Base-by-base conservation (phyloP, 768 basidiomycete genomes). In the Neoboletus magnificus region DNA sequence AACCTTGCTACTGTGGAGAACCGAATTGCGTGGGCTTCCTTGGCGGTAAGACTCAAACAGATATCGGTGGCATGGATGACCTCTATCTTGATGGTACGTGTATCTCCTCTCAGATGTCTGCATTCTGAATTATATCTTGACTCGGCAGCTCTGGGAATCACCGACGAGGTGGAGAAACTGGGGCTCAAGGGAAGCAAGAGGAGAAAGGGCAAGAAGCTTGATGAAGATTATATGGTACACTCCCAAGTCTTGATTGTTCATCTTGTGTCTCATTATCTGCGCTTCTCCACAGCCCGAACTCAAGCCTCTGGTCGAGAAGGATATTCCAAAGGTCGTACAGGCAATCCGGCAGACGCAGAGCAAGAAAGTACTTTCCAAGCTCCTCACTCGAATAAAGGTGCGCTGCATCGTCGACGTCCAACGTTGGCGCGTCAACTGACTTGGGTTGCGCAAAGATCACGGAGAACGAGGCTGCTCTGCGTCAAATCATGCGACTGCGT, bases 1-100 rank as follows among this genome's bases (percentile, higher is more conserved):
- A 99, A 69, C 79, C 79, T 30, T 99, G 97, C 71, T 94, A 90
- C 65, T 99, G 97, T 63, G 94, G 94, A 8, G 97, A 98, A 66
- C 79, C 90, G 2, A 94, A 95, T 60, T 99, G 97, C 66, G 86
- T 97, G 6, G 97, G 97, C 3, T 92, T 83, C 66, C 93, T 99
- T 62, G 97, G 97, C 57, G 97, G 97, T 23, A 99, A 98, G 75
- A 98, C 95, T 0, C 97, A 99, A 71, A 98, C 97, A 2, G 96
- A 98, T 66, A 80, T 98, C 22, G 91, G 84, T 7, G 85, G 86
- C 9, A 95, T 98, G 86, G 94, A 97, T 67, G 94, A 98, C 65
- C 77, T 98, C 3, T 93, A 91, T 72, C 83, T 98, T 22, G 93
- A 98, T 64, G 95, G 93, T 92, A 63, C 50, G 53, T 56, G 11